phyloP scores from a whole-genome alignment of 106 monocot species.

The Phalaenopsis aphrodite region DNA sequence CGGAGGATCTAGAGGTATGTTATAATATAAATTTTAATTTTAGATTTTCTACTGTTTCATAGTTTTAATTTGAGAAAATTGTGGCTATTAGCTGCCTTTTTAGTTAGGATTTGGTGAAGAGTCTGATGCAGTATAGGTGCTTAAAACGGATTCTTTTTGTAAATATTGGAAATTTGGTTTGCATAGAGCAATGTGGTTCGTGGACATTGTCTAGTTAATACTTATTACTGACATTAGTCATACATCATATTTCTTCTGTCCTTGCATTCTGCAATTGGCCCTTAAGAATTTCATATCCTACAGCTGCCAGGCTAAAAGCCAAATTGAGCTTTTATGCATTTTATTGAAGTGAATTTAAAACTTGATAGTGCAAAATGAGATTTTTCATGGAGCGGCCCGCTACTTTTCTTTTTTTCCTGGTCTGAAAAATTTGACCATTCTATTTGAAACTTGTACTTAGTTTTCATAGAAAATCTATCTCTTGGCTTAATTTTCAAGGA shows the following conservation, averaged over 20 bases:
- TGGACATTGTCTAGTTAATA: background rate
- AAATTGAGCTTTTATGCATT: background rate
- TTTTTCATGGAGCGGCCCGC: background rate
- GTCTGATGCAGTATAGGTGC: background rate
- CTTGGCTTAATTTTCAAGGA: too few relatives aligned
- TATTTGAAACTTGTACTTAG: too few relatives aligned
- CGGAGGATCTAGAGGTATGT: slow-evolving; percentile 69
- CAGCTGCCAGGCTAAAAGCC: background rate
- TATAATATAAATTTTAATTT: background rate
- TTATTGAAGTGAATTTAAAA: background rate
- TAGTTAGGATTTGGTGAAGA: background rate
- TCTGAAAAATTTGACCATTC: too few relatives aligned
- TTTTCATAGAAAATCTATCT: too few relatives aligned
- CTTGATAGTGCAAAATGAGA: background rate
- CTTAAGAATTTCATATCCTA: background rate
- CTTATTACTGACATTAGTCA: background rate
- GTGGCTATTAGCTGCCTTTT: background rate
- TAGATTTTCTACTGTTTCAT: background rate
- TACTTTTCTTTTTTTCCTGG: background rate
- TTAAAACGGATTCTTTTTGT: background rate
- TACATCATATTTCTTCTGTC: background rate
- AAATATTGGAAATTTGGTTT: background rate
- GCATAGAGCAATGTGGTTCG: background rate
- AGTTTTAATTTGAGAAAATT: background rate
- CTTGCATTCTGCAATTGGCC: background rate